phyloP scores from a whole-genome alignment of 192 early-diverging fungal genomes.

The Radiomyces spectabilis region DNA sequence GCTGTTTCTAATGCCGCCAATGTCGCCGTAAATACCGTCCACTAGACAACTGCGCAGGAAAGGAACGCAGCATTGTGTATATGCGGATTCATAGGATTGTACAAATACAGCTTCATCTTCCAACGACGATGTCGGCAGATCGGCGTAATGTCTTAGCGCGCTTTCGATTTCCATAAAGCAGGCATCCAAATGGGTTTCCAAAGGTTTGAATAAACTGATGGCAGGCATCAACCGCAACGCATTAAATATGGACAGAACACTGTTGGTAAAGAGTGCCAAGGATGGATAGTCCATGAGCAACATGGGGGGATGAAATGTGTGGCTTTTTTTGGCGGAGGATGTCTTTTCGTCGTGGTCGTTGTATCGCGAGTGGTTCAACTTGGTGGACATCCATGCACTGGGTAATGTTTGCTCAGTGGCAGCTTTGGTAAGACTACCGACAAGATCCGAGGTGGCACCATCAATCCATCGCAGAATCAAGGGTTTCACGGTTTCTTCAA shows the following conservation, averaged over 20 bases:
- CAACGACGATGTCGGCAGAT: neutral
- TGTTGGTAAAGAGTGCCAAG: slow-evolving; percentile 59
- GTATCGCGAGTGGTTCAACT: slow-evolving; percentile 2
- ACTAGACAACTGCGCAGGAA: slow-evolving; percentile 17
- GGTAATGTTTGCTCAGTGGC: slow-evolving; percentile 25
- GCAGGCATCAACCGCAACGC: slow-evolving; percentile 53
- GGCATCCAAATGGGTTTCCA: slow-evolving; percentile 9
- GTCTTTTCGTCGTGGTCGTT: no score
- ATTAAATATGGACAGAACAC: slow-evolving; percentile 55
- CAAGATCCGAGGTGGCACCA: slow-evolving; percentile 39
- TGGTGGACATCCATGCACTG: slow-evolving; percentile 37
- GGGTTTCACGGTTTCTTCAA: slow-evolving; percentile 53
- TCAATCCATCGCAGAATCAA: slow-evolving; percentile 43
- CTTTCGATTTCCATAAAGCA: slow-evolving; percentile 15
- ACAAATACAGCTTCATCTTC: slow-evolving; percentile 13
- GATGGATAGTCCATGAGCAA: slow-evolving; percentile 56
- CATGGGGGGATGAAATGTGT: slow-evolving; percentile 41
- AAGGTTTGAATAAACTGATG: slow-evolving; percentile 21
- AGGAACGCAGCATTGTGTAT: slow-evolving; percentile 21
- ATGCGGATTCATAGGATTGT: slow-evolving; percentile 16
- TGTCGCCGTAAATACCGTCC: slow-evolving; percentile 25
- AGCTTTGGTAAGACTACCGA: slow-evolving; percentile 30
- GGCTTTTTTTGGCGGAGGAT: no score
- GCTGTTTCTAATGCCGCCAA: no score
- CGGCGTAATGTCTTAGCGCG: slow-evolving; percentile 14